phyloP scores from a whole-genome alignment of 441 rosid species.

The Populus hybrid region DNA sequence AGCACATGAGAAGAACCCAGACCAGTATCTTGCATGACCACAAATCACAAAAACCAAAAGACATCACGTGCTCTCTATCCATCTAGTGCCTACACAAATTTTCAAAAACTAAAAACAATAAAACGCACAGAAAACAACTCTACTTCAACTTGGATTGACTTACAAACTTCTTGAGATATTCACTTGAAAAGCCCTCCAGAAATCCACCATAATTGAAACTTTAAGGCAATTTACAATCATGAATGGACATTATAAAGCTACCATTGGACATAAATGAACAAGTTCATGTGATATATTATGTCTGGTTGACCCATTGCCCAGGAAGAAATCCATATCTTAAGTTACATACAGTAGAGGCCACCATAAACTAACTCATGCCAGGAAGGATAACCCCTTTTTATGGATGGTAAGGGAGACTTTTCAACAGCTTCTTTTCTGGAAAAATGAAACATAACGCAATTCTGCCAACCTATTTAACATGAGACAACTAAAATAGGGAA shows the following conservation, averaged over 20 bases:
- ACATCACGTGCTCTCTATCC: background rate
- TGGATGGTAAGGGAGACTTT: too few species aligned
- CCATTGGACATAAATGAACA: background rate
- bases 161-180: background rate
- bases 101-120: background rate
- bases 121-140: background rate
- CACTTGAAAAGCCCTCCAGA: background rate
- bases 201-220: background rate
- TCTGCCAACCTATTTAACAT: background rate
- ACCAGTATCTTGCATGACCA: background rate
- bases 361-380: background rate
- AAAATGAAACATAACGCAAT: too few species aligned
- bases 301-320: background rate
- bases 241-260: background rate
- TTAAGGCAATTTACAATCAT: background rate
- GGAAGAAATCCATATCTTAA: background rate
- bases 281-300: background rate
- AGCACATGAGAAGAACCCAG: background rate
- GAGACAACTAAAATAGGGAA: background rate
- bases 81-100: background rate
- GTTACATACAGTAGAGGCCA: background rate
- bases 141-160: background rate
- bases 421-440: background rate
- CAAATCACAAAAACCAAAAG: background rate
- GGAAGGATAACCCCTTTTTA: too few species aligned